phyloP scores from a whole-genome alignment of 148 eudicot genomes.

The Fagopyrum tataricum region DNA sequence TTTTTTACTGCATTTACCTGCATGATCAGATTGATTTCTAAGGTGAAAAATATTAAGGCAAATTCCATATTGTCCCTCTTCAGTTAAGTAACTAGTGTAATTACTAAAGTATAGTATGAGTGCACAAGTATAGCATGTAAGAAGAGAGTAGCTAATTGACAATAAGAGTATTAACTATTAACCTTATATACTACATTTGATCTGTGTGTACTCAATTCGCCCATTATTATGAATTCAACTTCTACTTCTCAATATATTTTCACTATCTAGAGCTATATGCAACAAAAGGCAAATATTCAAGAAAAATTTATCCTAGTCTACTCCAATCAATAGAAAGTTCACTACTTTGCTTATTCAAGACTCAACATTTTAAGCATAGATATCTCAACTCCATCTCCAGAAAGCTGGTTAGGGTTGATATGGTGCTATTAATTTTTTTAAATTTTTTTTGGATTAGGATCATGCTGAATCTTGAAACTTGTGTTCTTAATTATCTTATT shows the following conservation, averaged over 20 bases:
- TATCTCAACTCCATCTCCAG: neutral
- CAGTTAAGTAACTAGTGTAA: no score
- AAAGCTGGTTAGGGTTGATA: neutral
- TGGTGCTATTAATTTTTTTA: neutral
- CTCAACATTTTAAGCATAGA: neutral
- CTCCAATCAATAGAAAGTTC: neutral
- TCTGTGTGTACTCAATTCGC: no score
- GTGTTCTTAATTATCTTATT: neutral
- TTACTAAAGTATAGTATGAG: no score
- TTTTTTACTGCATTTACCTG: neutral
- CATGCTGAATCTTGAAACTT: constrained; percentile 11
- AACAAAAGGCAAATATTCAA: neutral
- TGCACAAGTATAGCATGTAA: no score
- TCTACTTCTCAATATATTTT: no score
- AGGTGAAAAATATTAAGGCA: neutral
- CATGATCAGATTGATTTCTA: neutral
- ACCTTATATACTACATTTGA: no score
- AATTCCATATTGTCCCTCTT: neutral
- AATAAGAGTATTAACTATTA: no score
- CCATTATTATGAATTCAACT: no score
- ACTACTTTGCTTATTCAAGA: neutral
- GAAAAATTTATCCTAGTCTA: neutral
- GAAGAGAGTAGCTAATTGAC: no score
- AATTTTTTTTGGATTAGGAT: neutral
- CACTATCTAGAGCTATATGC: no score